Evolutionary conservation across 441 rosid species (phyloP), one percentile per base, ranked within the genome.

Genomic region (Syzygium malaccense): DNA sequence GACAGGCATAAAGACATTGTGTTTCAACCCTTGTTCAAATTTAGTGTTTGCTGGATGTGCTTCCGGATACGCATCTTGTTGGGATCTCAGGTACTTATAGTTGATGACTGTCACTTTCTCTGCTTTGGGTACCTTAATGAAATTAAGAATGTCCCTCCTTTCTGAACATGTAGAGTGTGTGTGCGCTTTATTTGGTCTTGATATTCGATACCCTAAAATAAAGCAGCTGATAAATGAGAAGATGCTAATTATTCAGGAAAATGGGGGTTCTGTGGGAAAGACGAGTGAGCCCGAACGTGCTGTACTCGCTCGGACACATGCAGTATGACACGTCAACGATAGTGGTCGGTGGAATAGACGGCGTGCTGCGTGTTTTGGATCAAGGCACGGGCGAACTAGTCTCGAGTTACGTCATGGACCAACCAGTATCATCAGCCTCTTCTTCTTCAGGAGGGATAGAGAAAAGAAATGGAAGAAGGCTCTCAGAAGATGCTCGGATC

Each of bases 341-440:
- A 57, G 93, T 92, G 19, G 96, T 91, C 71, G 99, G 99, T 58
- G 99, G 99, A 89, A 96, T 97, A 86, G 99, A 97, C 37, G 98
- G 99, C 28, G 94, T 95, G 68, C 88, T 97, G 64, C 98, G 97
- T 54, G 88, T 96, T 86, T 85, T 96, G 85, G 94, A 95, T 91
- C 99, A 96, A 93, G 92, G 88, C 89, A 93, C 93, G 2, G 98
- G 99, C 3, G 93, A 91, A 84, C 92, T 95, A 66, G 75, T 95
- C 37, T 91, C 96, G 32, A 92, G 96, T 86, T 94, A 91, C 85
- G 75, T 95, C 23, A 90, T 92, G 92, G 97, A 91, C 28, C 90
- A 91, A 56, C 89, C 88, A 15, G 86, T 75, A 49, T 83, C 90
- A 37, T 87, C 91, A 51, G 88, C 87, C 58, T 88, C 91, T 85